Base-by-base conservation (phyloP, 2,329 filamentous ascomycete genomes). In the Fusarium nisikadoi region DNA sequence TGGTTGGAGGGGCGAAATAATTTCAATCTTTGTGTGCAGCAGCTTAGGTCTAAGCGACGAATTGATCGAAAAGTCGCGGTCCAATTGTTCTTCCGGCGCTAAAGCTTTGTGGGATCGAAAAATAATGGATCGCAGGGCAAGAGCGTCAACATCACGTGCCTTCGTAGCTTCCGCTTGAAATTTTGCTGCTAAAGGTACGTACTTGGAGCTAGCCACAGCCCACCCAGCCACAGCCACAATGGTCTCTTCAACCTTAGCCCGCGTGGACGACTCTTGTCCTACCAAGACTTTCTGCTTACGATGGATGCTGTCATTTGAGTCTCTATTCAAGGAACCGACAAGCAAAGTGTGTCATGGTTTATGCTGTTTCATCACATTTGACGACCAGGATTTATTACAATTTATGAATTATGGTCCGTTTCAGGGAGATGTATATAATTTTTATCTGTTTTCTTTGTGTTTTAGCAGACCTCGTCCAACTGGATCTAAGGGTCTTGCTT, bases 41-140 rank as follows among this genome's bases (percentile, higher is more conserved):
- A 76, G 73, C 78, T 80, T 80, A 79, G 78, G 79, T 80, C 80
- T 82, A 82, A 81, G 80, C 80, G 80, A 82, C 80, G 80, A 81
- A 73, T 66, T 72, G 70, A 70, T 72, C 68, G 61, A 74, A 76
- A 78, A 71, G 61, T 68, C 45, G 55, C 76, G 78, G 77, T 53
- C 29, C 65, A 72, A 73, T 58, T 42, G 70, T 79, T 79, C 60
- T 76, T 79, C 79, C 78, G 78, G 56, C 47, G 54, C 70, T 72
- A 76, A 68, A 49, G 63, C 35, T 38, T 43, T 60, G 67, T 73
- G 70, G 64, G 62, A 59, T 65, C 20, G 55, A 46, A 66, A 59
- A 61, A 52, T 57, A 67, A 16, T 65, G 68, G 65, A 41, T 36
- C 56, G 62, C 29, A 72, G 69, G 69, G 69, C 68, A 68, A 71